Conservation (phyloP, 148 eudicot species). For the Persicaria maculosa region DNA sequence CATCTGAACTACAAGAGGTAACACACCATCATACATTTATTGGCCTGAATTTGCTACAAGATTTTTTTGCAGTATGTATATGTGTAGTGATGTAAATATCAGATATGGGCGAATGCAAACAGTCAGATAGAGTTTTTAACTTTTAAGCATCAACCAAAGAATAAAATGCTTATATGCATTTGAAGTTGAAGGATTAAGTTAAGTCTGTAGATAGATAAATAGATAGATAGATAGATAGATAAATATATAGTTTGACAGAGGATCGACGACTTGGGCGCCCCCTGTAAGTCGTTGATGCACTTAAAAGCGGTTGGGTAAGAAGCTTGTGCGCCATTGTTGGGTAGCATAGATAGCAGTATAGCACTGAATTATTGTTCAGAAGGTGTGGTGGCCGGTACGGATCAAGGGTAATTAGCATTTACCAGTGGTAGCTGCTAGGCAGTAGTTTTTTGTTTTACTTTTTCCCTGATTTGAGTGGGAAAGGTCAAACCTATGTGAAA, state of each 20-base stretch:
- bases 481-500: constrained; percentile 3
- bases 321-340: no score
- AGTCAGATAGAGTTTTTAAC: background rate
- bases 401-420: background rate
- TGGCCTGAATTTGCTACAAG: background rate
- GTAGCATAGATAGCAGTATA: no score
- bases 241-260: no score
- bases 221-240: no score
- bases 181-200: background rate
- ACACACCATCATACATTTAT: background rate
- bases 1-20: background rate
- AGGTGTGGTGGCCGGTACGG: background rate
- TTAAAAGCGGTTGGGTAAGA: no score
- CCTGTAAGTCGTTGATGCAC: no score
- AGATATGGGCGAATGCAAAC: background rate
- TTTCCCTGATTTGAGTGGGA: background rate
- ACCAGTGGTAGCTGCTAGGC: background rate
- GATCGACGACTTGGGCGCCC: no score
- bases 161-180: no score
- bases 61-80: background rate
- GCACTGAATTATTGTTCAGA: no score
- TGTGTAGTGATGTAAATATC: background rate
- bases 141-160: background rate
- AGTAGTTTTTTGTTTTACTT: background rate
- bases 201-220: no score